Conservation (phyloP, 495 filamentous ascomycete species). For the Penicillium coffeae region DNA sequence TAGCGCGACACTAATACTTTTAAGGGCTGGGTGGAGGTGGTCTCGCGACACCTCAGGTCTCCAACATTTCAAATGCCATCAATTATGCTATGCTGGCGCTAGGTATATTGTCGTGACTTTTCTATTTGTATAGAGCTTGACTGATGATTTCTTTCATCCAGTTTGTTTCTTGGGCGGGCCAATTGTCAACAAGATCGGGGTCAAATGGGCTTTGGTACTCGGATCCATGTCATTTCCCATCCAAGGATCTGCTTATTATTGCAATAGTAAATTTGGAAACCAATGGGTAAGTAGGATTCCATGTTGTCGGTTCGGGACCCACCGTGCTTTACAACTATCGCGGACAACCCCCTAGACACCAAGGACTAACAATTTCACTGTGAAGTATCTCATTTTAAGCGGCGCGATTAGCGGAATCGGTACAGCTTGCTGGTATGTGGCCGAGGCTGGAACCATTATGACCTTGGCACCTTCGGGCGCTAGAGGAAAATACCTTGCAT, state of each 20-base stretch:
- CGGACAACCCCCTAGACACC: too few species aligned
- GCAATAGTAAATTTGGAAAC: conserved; percentile 32
- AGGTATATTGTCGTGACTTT: too few species aligned
- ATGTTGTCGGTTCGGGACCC: too few species aligned
- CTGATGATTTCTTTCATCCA: not conserved
- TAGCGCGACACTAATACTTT: conserved; percentile 6
- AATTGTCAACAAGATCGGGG: conserved; percentile 29
- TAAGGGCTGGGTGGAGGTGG: conserved; percentile 30
- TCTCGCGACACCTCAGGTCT: conserved; percentile 25
- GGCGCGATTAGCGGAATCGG: conserved; percentile 28
- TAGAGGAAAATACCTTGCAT: conserved; percentile 29
- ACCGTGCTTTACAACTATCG: too few species aligned
- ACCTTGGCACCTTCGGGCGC: conserved; percentile 27
- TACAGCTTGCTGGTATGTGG: conserved; percentile 32
- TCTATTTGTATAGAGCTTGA: too few species aligned
- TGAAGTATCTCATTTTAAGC: conserved; percentile 27
- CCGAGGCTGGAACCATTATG: conserved; percentile 30
- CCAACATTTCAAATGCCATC: conserved; percentile 26
- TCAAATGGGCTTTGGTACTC: conserved; percentile 30
- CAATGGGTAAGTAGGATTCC: conserved; percentile 16
- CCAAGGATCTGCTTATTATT: conserved; percentile 29
- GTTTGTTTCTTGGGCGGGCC: conserved; percentile 27
- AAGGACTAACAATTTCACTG: not conserved
- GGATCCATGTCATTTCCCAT: conserved; percentile 30
- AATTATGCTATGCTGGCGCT: conserved; percentile 23